phyloP scores from a whole-genome alignment of 768 basidiomycete species.

The Boletus speciosus region DNA sequence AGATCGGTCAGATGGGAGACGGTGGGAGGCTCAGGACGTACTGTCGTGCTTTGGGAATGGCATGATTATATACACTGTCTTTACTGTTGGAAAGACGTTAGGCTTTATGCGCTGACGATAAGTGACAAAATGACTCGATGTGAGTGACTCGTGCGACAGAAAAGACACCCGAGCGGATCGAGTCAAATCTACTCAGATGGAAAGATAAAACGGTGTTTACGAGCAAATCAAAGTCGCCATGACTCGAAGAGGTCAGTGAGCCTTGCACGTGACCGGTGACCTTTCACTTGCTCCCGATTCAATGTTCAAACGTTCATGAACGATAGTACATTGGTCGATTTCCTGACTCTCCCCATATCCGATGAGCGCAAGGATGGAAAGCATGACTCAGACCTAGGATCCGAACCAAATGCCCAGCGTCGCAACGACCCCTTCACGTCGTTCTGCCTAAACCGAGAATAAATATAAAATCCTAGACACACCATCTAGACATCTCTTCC shows the following conservation, averaged over 20 bases:
- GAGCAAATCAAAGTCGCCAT: neutral
- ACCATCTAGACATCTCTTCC: neutral
- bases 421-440: no score
- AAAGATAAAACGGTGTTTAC: no score
- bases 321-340: neutral
- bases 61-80: conserved; percentile 37
- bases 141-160: conserved; percentile 4
- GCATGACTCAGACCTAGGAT: neutral
- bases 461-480: neutral
- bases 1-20: conserved; percentile 8
- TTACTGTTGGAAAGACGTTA: neutral
- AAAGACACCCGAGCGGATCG: neutral
- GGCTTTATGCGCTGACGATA: neutral
- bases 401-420: neutral
- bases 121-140: conserved; percentile 12
- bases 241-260: neutral
- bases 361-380: neutral
- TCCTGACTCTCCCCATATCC: neutral
- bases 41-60: conserved; percentile 71
- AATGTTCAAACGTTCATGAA: no score
- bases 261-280: neutral
- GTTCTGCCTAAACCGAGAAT: neutral
- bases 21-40: conserved; percentile 34
- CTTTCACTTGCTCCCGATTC: no score
- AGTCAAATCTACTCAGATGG: neutral